Evolutionary conservation across 441 rosid genomes (phyloP).

Genomic region (Corymbia citriodora): DNA sequence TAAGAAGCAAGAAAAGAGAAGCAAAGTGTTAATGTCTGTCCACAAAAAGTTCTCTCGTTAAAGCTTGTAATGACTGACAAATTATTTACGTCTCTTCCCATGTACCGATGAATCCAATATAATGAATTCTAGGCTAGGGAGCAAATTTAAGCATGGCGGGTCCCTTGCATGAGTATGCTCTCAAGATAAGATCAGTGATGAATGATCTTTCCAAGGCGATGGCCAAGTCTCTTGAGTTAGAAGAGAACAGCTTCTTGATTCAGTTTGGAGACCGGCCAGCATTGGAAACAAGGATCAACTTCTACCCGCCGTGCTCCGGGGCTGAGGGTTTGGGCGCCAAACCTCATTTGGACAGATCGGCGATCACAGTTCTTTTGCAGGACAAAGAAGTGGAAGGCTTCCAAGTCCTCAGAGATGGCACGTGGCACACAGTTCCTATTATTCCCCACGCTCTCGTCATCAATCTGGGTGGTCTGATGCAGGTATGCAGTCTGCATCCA

Average conservation of each 20-base stretch:
- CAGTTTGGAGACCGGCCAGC: neutral
- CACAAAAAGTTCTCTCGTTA: too few relatives aligned
- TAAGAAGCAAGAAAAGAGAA: neutral
- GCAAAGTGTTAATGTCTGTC: neutral
- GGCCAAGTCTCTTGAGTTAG: neutral
- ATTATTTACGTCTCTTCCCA: neutral
- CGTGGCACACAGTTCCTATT: neutral
- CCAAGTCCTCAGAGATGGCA: neutral
- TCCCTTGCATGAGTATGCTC: neutral
- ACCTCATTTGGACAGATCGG: neutral
- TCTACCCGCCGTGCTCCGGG: neutral
- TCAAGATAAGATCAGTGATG: neutral
- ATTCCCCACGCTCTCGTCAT: neutral
- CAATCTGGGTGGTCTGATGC: neutral
- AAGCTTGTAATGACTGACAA: too few relatives aligned
- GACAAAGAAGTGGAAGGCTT: slow-evolving; percentile 1
- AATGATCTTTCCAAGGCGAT: neutral
- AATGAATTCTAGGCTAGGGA: neutral
- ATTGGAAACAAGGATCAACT: neutral
- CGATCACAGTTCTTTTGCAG: neutral
- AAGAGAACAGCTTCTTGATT: neutral
- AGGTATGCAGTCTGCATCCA: neutral
- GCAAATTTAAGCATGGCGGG: neutral
- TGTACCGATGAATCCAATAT: neutral
- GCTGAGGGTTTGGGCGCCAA: neutral